A percentile compares a stretch with the other conserved stretches of the same genome.
Conservation (phyloP, 192 early-diverging fungal genomes). For the Coemansia sp. region DNA sequence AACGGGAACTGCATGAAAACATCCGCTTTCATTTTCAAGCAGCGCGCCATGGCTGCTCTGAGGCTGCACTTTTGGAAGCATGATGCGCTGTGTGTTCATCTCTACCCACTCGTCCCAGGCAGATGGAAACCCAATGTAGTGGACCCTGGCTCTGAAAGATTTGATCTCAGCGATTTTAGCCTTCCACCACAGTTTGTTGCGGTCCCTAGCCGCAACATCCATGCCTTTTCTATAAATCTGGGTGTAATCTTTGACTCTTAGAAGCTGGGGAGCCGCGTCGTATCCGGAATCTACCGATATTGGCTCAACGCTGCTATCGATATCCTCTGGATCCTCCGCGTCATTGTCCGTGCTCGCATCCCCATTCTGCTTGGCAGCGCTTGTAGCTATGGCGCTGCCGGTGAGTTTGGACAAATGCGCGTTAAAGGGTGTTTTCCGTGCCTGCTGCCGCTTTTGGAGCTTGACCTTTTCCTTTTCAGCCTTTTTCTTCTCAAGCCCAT, state of each 20-base stretch:
- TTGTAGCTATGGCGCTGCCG: conserved; percentile 5
- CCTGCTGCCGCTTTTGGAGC: not conserved
- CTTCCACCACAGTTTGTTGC: conserved; percentile 61
- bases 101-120: conserved; percentile 69
- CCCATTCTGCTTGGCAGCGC: not conserved
- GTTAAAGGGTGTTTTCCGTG: conserved; percentile 15
- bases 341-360: not conserved
- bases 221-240: conserved; percentile 37
- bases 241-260: conserved; percentile 52
- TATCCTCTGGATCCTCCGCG: conserved; percentile 18
- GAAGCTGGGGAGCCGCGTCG: conserved; percentile 36
- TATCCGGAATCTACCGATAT: conserved; percentile 44
- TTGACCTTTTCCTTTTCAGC: conserved; percentile 16
- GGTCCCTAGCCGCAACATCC: conserved; percentile 60
- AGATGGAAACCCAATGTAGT: conserved; percentile 58
- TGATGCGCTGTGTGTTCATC: conserved; percentile 64
- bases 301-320: conserved; percentile 27
- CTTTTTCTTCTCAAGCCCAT: conserved; percentile 23
- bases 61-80: conserved; percentile 13
- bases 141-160: conserved; percentile 60
- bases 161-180: conserved; percentile 60
- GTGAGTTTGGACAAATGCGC: conserved; percentile 11
- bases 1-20: not conserved
- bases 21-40: not conserved
- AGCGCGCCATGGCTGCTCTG: not conserved